phyloP scores from a whole-genome alignment of 1,139 yeast species.

The Wickerhamiella infanticola region DNA sequence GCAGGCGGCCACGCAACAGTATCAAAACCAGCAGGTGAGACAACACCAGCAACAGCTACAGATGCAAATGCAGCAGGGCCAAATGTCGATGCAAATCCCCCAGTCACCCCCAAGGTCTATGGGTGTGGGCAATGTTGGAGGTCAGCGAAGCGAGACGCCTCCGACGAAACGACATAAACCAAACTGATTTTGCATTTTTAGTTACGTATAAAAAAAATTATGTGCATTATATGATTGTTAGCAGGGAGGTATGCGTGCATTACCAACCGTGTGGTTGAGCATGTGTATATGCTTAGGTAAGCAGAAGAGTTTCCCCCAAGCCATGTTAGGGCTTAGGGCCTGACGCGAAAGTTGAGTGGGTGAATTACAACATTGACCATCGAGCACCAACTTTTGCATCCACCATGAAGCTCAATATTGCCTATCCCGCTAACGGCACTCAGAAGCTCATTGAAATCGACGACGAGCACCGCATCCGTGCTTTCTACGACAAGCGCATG shows the following conservation, averaged over 20 bases:
- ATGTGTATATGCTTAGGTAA: too few relatives aligned
- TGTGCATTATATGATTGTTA: not conserved
- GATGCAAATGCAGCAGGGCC: not conserved
- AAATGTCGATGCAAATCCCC: not conserved
- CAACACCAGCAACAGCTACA: not conserved
- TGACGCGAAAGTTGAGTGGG: not conserved
- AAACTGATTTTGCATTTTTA: not conserved
- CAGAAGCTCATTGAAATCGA: slow-evolving; percentile 96
- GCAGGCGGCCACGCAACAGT: not conserved
- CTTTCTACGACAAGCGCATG: slow-evolving; percentile 98
- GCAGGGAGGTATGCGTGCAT: too few relatives aligned
- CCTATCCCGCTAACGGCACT: slow-evolving; percentile 99
- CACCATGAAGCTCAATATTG: slow-evolving; percentile 70
- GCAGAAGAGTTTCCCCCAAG: too few relatives aligned
- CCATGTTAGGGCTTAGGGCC: slow-evolving; percentile 5
- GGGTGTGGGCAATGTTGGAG: not conserved
- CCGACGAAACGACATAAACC: not conserved
- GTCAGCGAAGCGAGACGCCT: not conserved
- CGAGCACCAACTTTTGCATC: slow-evolving; percentile 2
- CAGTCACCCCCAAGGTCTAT: not conserved
- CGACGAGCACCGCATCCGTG: slow-evolving; percentile 98
- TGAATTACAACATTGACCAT: slow-evolving; percentile 6
- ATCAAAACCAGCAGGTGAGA: not conserved
- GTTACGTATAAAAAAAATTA: not conserved
- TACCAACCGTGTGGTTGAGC: too few relatives aligned